These are phyloP conservation scores for Sporothrix sp. DNA, from an alignment of 2,329 filamentous ascomycete species.

Conservation along the genomic window DNA sequence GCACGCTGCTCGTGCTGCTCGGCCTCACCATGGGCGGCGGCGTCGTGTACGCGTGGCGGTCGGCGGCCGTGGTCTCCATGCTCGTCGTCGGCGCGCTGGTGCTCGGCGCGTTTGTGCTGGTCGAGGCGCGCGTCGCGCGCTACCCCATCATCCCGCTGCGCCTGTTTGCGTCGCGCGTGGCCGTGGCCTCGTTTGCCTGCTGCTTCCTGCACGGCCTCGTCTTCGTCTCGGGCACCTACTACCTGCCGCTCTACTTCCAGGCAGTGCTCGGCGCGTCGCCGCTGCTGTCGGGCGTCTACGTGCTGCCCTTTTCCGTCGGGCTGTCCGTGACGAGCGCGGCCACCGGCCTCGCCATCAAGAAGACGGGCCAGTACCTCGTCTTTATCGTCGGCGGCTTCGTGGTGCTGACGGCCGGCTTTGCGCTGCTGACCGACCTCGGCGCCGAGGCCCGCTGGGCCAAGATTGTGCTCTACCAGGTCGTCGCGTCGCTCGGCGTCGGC, in stretches of 20 bases:
- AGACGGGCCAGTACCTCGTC: conserved; percentile 49
- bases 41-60: conserved; percentile 63
- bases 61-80: conserved; percentile 64
- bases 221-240: conserved; percentile 72
- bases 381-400: conserved; percentile 44
- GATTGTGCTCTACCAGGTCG: conserved; percentile 46
- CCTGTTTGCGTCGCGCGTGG: conserved; percentile 58
- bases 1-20: conserved; percentile 76
- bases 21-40: conserved; percentile 82
- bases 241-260: conserved; percentile 79
- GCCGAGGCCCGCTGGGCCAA: conserved; percentile 37
- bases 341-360: conserved; percentile 35
- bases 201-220: conserved; percentile 66
- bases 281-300: conserved; percentile 62
- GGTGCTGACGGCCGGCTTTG: conserved; percentile 50
- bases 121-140: conserved; percentile 62
- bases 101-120: conserved; percentile 56
- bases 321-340: conserved; percentile 34
- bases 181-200: conserved; percentile 53
- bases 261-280: conserved; percentile 58
- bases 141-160: conserved; percentile 70
- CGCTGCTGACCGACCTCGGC: conserved; percentile 46
- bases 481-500: conserved; percentile 51
- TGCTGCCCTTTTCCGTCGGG: conserved; percentile 59
- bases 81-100: conserved; percentile 61